phyloP scores from a whole-genome alignment of 495 filamentous ascomycete genomes.

The Neurospora intermedia region DNA sequence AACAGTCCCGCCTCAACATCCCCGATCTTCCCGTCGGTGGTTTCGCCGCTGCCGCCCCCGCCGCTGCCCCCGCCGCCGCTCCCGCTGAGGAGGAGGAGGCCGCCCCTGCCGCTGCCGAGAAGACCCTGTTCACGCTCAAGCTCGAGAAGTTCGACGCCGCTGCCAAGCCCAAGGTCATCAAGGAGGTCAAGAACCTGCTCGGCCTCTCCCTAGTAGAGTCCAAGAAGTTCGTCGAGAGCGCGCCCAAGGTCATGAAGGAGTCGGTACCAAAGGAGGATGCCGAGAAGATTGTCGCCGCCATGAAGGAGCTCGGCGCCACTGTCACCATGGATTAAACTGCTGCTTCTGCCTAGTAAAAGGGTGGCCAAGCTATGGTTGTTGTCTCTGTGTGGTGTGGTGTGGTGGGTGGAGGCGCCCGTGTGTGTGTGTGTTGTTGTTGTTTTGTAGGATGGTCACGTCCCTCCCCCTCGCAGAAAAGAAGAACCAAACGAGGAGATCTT shows the following conservation, averaged over 20 bases:
- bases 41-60: constrained; percentile 47
- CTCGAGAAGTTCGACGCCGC: constrained; percentile 76
- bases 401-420: neutral
- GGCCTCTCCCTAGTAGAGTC: constrained; percentile 95
- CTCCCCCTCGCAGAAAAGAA: neutral
- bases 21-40: constrained; percentile 92
- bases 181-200: constrained; percentile 95
- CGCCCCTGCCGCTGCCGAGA: constrained; percentile 77
- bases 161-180: constrained; percentile 97
- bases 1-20: constrained; percentile 87
- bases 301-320: constrained; percentile 86
- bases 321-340: constrained; percentile 73
- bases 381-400: neutral
- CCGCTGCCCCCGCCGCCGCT: constrained; percentile 39
- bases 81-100: constrained; percentile 73
- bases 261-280: constrained; percentile 95
- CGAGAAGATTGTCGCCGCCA: constrained; percentile 90
- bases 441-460: neutral
- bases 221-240: constrained; percentile 99
- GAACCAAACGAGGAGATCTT: neutral
- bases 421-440: neutral
- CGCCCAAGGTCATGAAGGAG: constrained; percentile 97
- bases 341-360: constrained; percentile 3
- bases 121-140: constrained; percentile 95
- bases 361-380: neutral